These are phyloP conservation scores for Cyclotella atomus DNA, from an alignment of 108 stramenopile genomes.

Conservation along the genomic window DNA sequence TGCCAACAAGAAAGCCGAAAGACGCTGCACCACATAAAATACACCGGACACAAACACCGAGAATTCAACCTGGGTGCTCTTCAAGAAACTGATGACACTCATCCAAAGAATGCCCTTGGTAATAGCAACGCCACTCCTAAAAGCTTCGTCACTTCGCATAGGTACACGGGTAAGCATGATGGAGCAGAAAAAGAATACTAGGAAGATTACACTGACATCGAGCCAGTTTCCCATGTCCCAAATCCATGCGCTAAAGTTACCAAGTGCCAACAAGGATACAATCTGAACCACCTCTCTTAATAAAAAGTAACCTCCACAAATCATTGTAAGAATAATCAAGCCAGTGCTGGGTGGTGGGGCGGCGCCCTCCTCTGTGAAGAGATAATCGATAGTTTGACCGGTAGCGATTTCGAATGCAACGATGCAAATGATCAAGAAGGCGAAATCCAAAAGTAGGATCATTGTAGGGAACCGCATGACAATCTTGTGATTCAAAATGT, in stretches of 20 bases:
- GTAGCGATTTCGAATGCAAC: constrained; percentile 76
- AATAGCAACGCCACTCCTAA: constrained; percentile 72
- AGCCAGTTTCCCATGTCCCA: constrained; percentile 81
- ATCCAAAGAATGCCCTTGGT: constrained; percentile 81
- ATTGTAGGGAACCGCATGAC: constrained; percentile 80
- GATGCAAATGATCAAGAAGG: constrained; percentile 70
- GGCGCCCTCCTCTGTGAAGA: constrained; percentile 26
- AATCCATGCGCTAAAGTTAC: constrained; percentile 62
- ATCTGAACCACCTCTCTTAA: constrained; percentile 52
- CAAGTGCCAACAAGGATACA: constrained; percentile 55
- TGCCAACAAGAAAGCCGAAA: constrained; percentile 81
- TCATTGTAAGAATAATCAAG: constrained; percentile 19
- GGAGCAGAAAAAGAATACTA: constrained; percentile 70
- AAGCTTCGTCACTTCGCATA: constrained; percentile 36
- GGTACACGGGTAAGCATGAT: constrained; percentile 57
- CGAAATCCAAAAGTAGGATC: constrained; percentile 76
- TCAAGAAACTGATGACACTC: constrained; percentile 82
- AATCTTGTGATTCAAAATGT: constrained; percentile 79
- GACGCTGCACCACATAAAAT: constrained; percentile 75
- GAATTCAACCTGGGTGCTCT: constrained; percentile 82
- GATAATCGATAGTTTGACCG: constrained; percentile 60
- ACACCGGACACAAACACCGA: constrained; percentile 87
- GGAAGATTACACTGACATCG: constrained; percentile 71
- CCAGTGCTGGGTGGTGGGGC: background rate
- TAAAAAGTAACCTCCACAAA: constrained; percentile 46